These are phyloP conservation scores for Mucor racemosus DNA, from an alignment of 371 early-diverging fungal species.

Conservation along the genomic window DNA sequence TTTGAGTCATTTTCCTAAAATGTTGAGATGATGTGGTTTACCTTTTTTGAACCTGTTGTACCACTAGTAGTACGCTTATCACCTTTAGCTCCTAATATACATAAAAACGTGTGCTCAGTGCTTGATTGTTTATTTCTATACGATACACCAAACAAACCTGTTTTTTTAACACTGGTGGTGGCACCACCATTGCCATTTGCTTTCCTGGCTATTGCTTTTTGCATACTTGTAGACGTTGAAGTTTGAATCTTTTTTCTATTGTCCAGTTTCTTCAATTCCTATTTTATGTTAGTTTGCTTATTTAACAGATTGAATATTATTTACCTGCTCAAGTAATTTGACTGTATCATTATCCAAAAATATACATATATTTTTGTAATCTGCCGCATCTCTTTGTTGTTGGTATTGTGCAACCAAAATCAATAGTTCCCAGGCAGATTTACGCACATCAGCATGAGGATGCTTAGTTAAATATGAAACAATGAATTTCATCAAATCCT, in stretches of 20 bases:
- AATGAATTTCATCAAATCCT: slow-evolving; percentile 58
- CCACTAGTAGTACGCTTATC: not conserved
- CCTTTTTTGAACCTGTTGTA: slow-evolving; percentile 1
- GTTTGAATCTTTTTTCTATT: slow-evolving; percentile 8
- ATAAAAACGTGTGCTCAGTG: not conserved
- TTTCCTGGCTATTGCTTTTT: slow-evolving; percentile 41
- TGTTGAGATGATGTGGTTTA: not conserved
- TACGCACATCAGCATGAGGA: slow-evolving; percentile 68
- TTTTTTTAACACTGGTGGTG: slow-evolving; percentile 5
- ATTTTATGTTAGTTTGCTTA: not conserved
- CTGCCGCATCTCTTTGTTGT: not conserved
- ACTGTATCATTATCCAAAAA: slow-evolving; percentile 23
- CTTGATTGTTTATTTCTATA: slow-evolving; percentile 7
- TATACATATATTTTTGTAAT: slow-evolving; percentile 9
- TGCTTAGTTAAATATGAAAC: slow-evolving; percentile 60
- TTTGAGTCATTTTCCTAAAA: not conserved
- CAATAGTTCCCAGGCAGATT: slow-evolving; percentile 60
- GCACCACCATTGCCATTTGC: not conserved
- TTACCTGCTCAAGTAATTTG: slow-evolving; percentile 15
- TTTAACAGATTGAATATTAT: not conserved
- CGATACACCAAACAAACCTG: slow-evolving; percentile 1
- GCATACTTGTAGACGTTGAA: slow-evolving; percentile 23
- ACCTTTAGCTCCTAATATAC: not conserved
- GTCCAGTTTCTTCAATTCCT: slow-evolving; percentile 23
- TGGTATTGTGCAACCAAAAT: slow-evolving; percentile 15